Base-by-base conservation (phyloP, 208 protist species). In the Leishmania gerbilli region DNA sequence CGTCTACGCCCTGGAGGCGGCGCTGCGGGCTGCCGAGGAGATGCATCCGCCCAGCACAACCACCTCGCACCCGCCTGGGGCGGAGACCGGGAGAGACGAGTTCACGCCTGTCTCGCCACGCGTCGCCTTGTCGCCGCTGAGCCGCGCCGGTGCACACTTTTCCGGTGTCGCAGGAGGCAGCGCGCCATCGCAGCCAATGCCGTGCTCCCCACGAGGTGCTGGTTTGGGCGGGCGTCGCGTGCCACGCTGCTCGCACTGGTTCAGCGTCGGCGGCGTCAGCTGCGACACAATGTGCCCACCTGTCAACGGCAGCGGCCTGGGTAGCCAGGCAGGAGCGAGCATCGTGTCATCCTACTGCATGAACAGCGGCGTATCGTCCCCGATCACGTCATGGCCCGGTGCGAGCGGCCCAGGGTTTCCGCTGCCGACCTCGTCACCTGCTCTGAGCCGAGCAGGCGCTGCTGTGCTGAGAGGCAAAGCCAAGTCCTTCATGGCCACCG, bases 201-300 rank as follows among this genome's bases (percentile, higher is more conserved):
- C 31, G 58, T 47, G 27, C 9, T 51, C 69, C 27, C 11, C 69
- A 15, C 34, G 7, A 13, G 2, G 42, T n/a, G 7, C 71, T 9
- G 62, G 34, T 8, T 62, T 75, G n/a, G 77, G 78, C 24, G 72
- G 58, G 13, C 72, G 78, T 27, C 79, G 87, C 13, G 77, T 90
- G 45, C 82, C 84, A 19, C 89, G 89, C 9, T 80, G 89, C 71
- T 92, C 89, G 37, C 89, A 92, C 77, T 92, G 89, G 89, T 92
- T 92, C 81, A 86, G 80, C 76, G 84, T 90, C 5, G 83, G 76
- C 62, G 83, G 86, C 34, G 71, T 90, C 60, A 84, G 80, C 65
- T 83, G 69, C 24, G 81, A 90, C 11, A 64, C 77, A 3, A 34
- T 84, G n/a, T 19, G 55, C 60, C 19, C 45, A 21, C 76, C 40